Evolutionary conservation across 768 basidiomycete genomes (phyloP).

Genomic region (Boletus huronensis): DNA sequence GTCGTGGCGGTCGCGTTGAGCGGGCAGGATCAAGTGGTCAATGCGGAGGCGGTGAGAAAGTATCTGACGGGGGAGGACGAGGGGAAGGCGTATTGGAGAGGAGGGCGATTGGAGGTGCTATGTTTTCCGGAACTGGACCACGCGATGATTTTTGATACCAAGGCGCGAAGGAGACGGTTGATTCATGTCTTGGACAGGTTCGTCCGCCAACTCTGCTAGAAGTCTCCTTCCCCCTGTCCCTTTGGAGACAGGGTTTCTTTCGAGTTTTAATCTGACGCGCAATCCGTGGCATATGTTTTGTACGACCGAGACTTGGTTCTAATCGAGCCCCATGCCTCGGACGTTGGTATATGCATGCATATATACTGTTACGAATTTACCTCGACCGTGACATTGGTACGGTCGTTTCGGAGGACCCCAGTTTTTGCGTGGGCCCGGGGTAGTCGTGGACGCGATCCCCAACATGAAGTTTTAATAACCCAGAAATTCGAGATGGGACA

Average conservation of each 20-base stretch:
- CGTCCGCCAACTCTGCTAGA: constrained; percentile 1
- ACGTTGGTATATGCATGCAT: not conserved
- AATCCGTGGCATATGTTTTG: not conserved
- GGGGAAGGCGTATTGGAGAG: constrained; percentile 24
- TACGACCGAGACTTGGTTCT: not conserved
- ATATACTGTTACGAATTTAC: not conserved
- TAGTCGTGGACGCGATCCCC: not conserved
- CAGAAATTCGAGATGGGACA: too few relatives aligned
- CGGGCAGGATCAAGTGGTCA: constrained; percentile 43
- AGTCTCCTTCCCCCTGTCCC: not conserved
- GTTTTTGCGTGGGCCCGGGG: too few relatives aligned
- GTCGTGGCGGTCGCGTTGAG: constrained; percentile 36
- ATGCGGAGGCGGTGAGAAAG: constrained; percentile 35
- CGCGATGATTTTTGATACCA: constrained; percentile 37
- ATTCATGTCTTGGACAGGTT: constrained; percentile 33
- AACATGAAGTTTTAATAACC: too few relatives aligned
- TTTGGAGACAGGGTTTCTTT: not conserved
- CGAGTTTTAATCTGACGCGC: not conserved
- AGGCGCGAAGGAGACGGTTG: constrained; percentile 26
- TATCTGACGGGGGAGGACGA: constrained; percentile 38
- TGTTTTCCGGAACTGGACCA: constrained; percentile 41
- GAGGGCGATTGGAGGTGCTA: constrained; percentile 36
- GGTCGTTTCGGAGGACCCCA: not conserved
- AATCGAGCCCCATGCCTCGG: not conserved
- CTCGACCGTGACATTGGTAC: not conserved